phyloP scores from a whole-genome alignment of 176 grass and related monocot species.

The Carex cristatella region DNA sequence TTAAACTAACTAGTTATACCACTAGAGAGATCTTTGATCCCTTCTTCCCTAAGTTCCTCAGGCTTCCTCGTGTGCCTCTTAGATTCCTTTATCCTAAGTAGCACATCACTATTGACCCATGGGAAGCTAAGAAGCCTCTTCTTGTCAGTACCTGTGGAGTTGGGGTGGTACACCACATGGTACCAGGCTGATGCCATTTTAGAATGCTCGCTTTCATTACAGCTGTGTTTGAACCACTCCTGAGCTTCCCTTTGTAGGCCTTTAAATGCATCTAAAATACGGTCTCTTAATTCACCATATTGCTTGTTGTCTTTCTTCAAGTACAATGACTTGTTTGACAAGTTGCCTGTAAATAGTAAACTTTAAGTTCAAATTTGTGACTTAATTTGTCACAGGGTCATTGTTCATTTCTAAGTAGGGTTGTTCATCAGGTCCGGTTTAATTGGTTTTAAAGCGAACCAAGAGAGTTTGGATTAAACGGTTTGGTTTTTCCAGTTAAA shows the following conservation, averaged over 20 bases:
- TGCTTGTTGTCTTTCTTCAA: conserved; percentile 68
- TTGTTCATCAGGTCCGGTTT: too few species aligned
- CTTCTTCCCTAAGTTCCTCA: conserved; percentile 10
- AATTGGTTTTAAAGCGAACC: too few species aligned
- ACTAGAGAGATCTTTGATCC: not conserved
- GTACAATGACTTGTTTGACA: conserved; percentile 59
- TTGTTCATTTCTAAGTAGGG: not conserved
- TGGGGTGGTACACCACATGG: conserved; percentile 65
- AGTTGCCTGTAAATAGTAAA: conserved; percentile 42
- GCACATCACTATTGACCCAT: conserved; percentile 51
- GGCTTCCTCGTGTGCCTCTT: conserved; percentile 22
- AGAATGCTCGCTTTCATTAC: conserved; percentile 7
- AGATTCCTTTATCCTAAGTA: conserved; percentile 53
- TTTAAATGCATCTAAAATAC: conserved; percentile 54
- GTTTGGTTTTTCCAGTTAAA: too few species aligned
- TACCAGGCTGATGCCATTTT: conserved; percentile 90
- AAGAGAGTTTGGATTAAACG: too few species aligned
- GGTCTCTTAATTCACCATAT: conserved; percentile 86
- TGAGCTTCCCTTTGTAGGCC: conserved; percentile 47
- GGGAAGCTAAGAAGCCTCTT: conserved; percentile 74
- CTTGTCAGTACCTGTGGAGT: conserved; percentile 1
- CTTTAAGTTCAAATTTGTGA: not conserved
- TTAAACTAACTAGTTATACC: not conserved
- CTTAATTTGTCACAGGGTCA: not conserved
- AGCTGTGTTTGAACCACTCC: conserved; percentile 40